Evolutionary conservation across 2,329 filamentous ascomycete genomes (phyloP), one percentile per base, ranked within the genome.

Genomic region (Penicillium paneum): DNA sequence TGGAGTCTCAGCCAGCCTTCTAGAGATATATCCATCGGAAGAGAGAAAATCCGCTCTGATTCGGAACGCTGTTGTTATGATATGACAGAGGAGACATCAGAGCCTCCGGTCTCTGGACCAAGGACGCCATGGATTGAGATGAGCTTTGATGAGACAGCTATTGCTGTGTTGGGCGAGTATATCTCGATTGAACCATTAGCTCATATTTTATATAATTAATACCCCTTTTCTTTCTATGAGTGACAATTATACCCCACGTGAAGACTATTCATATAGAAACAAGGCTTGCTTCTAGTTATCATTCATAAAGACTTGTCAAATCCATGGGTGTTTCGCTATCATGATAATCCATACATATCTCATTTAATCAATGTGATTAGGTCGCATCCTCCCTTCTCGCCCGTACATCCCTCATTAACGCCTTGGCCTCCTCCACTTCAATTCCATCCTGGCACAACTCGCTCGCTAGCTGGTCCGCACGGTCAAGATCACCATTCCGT

Each of bases 401-500:
- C 63, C 92, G 82, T 12, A 96, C 87, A 72, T 97, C 93, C 57
- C 91, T 83, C 58, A 96, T 89, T 63, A 97, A 77, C 3, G 91
- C 91, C 76, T 97, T 97, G 28, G 94, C 94, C 73, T 99, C 94
- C 71, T 99, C 94, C 2, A 97, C 91, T 73, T 97, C 94, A 26
- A 95, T 87, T 0, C 94, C 94, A 73, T 99, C 94, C 73, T 97
- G 91, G 70, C 92, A 97, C 42, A 99, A 78, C 74, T 99, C 94
- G 57, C 87, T 91, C 0, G 91, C 92, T 39, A 97, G 77, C 58
- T 90, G 84, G 74, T 89, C 88, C 4, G 91, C 90, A 19, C 88
- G 83, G 31, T 81, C 79, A 64, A 90, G 90, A 71, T 96, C 91
- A 36, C 86, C 85, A 11, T 82, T 83, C 35, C 83, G 81, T 76